Conservation (phyloP, 2,329 filamentous ascomycete species). For the Teratosphaeria pseudoeucalypti region DNA sequence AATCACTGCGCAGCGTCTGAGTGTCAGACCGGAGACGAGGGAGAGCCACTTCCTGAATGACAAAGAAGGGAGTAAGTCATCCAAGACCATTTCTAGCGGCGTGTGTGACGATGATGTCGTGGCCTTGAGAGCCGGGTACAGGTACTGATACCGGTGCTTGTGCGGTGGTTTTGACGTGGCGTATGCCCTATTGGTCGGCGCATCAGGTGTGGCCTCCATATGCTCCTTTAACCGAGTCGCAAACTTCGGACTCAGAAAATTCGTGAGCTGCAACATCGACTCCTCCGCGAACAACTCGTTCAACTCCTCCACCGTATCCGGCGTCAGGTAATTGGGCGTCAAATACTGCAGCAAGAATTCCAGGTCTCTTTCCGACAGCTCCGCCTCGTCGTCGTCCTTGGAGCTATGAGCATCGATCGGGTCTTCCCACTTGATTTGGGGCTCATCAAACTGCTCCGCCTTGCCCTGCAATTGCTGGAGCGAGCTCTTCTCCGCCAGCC, state of each 20-base stretch:
- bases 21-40: conserved; percentile 63
- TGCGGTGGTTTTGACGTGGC: conserved; percentile 68
- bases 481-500: conserved; percentile 78
- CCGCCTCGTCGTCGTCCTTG: conserved; percentile 36
- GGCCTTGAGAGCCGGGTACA: conserved; percentile 23
- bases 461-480: conserved; percentile 88
- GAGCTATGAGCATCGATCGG: conserved; percentile 5
- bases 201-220: conserved; percentile 43
- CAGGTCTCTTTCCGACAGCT: conserved; percentile 68
- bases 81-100: conserved; percentile 67
- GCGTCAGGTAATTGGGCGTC: conserved; percentile 79
- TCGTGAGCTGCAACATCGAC: conserved; percentile 71
- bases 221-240: conserved; percentile 59
- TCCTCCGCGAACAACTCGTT: conserved; percentile 69
- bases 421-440: conserved; percentile 50
- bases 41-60: conserved; percentile 87
- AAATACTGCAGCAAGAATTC: conserved; percentile 88
- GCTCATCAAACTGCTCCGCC: conserved; percentile 78
- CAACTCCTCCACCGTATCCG: conserved; percentile 78
- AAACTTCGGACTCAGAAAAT: conserved; percentile 72
- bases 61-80: conserved; percentile 70
- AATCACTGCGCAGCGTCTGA: conserved; percentile 67
- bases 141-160: conserved; percentile 87
- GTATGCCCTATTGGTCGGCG: conserved; percentile 39
- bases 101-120: conserved; percentile 17